phyloP scores from a whole-genome alignment of 768 basidiomycete genomes.

The Hygrophorus russula region DNA sequence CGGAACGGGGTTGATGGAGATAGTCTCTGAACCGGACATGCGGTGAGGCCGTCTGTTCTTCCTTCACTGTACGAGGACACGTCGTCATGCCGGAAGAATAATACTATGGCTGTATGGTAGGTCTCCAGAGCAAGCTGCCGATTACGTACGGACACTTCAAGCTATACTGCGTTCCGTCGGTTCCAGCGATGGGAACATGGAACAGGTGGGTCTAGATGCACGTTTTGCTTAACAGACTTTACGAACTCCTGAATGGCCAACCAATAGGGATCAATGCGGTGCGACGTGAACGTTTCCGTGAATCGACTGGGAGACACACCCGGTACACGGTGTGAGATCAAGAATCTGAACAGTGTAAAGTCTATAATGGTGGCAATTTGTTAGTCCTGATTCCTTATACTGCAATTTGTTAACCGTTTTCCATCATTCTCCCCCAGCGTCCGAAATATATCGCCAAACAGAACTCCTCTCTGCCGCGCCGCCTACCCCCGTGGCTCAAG shows the following conservation, averaged over 20 bases:
- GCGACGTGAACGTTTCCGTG: slow-evolving; percentile 93
- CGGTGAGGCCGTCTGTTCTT: slow-evolving; percentile 27
- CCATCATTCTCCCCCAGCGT: slow-evolving; percentile 33
- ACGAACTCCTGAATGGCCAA: no score
- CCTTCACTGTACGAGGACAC: background rate
- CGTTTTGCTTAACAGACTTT: no score
- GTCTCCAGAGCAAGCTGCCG: slow-evolving; percentile 82
- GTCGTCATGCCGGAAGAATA: slow-evolving; percentile 13
- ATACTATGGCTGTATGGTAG: slow-evolving; percentile 13
- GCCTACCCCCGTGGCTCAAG: slow-evolving; percentile 48
- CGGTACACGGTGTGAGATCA: slow-evolving; percentile 89
- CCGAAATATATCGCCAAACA: slow-evolving; percentile 76
- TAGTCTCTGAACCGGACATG: slow-evolving; percentile 91
- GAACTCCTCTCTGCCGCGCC: slow-evolving; percentile 27
- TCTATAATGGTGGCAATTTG: slow-evolving; percentile 82
- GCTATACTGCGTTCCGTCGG: slow-evolving; percentile 72
- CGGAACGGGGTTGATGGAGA: slow-evolving; percentile 86
- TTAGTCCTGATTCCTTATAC: slow-evolving; percentile 21
- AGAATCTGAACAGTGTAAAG: slow-evolving; percentile 88
- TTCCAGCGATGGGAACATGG: slow-evolving; percentile 94
- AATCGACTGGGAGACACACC: slow-evolving; percentile 50
- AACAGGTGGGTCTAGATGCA: slow-evolving; percentile 45
- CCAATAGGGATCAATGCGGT: slow-evolving; percentile 78
- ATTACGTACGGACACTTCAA: slow-evolving; percentile 79
- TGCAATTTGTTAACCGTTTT: background rate